phyloP scores from a whole-genome alignment of 1,284 basidiomycete species.

The Trichosporon ovoides region DNA sequence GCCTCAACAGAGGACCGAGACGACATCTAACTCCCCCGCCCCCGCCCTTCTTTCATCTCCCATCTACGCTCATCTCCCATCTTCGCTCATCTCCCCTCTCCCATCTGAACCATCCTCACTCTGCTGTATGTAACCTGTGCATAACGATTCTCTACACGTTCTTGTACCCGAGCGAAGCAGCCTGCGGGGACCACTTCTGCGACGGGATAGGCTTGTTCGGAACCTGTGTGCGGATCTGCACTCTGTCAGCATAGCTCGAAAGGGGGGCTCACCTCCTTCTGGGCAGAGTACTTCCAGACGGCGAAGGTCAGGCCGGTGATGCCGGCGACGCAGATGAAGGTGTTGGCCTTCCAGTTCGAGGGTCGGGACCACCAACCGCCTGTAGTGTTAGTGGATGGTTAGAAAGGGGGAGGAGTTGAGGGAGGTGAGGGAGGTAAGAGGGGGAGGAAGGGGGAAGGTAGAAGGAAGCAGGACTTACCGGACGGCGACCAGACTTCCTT shows the following conservation, averaged over 20 bases:
- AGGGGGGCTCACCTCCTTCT: conserved; percentile 52
- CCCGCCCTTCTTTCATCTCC: no score
- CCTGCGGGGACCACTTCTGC: conserved; percentile 43
- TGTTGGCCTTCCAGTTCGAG: conserved; percentile 54
- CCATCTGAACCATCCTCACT: no score
- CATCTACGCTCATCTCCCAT: no score
- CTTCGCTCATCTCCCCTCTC: no score
- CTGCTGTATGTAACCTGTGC: conserved; percentile 4
- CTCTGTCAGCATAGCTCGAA: conserved; percentile 1
- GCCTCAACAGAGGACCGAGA: background rate
- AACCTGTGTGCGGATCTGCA: conserved; percentile 46
- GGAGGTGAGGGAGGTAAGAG: no score
- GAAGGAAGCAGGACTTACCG: conserved; percentile 37
- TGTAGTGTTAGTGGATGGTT: no score
- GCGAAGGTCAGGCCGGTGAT: conserved; percentile 51
- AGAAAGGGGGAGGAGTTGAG: no score
- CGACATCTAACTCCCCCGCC: background rate
- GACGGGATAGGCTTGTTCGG: conserved; percentile 52
- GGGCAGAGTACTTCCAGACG: conserved; percentile 52
- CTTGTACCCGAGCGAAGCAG: conserved; percentile 30
- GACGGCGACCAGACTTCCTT: conserved; percentile 57
- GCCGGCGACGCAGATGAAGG: conserved; percentile 49
- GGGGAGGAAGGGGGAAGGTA: no score
- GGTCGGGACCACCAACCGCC: conserved; percentile 58
- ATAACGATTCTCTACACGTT: conserved; percentile 9